Evolutionary conservation across 2,329 filamentous ascomycete genomes (phyloP).

Genomic region (Sphaceloma murrayae): DNA sequence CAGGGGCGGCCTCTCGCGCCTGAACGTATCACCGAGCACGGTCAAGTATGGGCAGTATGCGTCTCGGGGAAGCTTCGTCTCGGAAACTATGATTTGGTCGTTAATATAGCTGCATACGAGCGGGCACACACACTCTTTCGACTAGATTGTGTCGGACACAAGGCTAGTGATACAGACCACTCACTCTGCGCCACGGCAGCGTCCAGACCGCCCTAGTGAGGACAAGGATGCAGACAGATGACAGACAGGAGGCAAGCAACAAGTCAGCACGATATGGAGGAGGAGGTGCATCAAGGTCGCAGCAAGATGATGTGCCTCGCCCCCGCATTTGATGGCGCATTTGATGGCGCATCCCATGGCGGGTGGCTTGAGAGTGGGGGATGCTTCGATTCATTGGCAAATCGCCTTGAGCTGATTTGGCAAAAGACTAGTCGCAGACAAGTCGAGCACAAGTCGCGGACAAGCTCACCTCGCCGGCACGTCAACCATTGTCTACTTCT

Average conservation of each 20-base stretch:
- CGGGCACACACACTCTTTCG: not conserved
- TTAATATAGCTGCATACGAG: slow-evolving; percentile 3
- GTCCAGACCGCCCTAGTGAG: too few species aligned
- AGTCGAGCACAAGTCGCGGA: slow-evolving; percentile 7
- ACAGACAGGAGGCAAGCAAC: not conserved
- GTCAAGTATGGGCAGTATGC: slow-evolving; percentile 1
- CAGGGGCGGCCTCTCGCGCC: too few species aligned
- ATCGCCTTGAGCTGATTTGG: slow-evolving; percentile 15
- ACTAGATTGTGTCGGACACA: too few species aligned
- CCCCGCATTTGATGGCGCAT: slow-evolving; percentile 7
- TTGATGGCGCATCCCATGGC: too few species aligned
- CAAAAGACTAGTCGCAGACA: slow-evolving; percentile 6
- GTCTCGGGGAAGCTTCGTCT: slow-evolving; percentile 5
- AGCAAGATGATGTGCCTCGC: slow-evolving; percentile 9
- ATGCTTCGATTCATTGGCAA: slow-evolving; percentile 11
- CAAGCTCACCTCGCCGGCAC: slow-evolving; percentile 7
- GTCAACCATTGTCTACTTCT: too few species aligned
- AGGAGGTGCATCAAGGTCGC: not conserved
- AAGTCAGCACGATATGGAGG: not conserved
- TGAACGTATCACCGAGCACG: too few species aligned
- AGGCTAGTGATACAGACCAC: too few species aligned
- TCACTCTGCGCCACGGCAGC: too few species aligned
- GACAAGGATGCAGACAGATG: not conserved
- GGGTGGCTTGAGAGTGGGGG: not conserved
- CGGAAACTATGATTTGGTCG: not conserved